phyloP scores from a whole-genome alignment of 2,329 filamentous ascomycete genomes.

The Pseudogymnoascus sp. region DNA sequence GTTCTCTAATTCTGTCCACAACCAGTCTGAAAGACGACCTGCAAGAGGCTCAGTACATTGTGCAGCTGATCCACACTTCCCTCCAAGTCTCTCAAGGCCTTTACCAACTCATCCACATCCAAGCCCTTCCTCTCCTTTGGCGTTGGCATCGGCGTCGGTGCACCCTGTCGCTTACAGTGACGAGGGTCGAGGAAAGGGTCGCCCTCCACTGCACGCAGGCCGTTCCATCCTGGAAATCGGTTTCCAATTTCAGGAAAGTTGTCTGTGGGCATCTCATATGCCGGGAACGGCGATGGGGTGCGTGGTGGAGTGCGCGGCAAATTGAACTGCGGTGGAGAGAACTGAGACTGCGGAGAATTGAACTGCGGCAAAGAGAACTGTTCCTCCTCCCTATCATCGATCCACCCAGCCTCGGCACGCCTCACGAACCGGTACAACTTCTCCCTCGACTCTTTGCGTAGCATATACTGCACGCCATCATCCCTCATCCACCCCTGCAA shows the following conservation, averaged over 20 bases:
- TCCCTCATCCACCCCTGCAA: constrained; percentile 2
- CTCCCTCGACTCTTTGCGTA: not conserved
- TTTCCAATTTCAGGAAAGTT: not conserved
- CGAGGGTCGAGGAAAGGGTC: not conserved
- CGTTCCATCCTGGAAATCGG: not conserved
- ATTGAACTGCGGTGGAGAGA: not conserved
- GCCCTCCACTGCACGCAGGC: not conserved
- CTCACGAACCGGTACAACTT: constrained; percentile 3
- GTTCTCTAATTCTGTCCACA: not conserved
- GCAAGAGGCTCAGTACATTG: not conserved
- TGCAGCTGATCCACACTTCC: not conserved
- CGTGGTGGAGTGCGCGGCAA: not conserved
- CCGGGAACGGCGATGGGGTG: not conserved
- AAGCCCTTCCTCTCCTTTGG: not conserved
- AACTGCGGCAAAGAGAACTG: not conserved
- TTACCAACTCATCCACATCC: not conserved
- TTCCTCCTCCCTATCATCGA: not conserved
- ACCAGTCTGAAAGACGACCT: not conserved
- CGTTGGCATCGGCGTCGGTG: not conserved
- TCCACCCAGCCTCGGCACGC: not conserved
- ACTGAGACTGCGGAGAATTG: not conserved
- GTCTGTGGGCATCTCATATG: not conserved
- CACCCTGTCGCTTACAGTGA: not conserved
- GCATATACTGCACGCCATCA: constrained; percentile 1
- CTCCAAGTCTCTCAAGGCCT: not conserved